Base-by-base conservation (phyloP, 257 asterid genomes). In the Euphrasia confusa region DNA sequence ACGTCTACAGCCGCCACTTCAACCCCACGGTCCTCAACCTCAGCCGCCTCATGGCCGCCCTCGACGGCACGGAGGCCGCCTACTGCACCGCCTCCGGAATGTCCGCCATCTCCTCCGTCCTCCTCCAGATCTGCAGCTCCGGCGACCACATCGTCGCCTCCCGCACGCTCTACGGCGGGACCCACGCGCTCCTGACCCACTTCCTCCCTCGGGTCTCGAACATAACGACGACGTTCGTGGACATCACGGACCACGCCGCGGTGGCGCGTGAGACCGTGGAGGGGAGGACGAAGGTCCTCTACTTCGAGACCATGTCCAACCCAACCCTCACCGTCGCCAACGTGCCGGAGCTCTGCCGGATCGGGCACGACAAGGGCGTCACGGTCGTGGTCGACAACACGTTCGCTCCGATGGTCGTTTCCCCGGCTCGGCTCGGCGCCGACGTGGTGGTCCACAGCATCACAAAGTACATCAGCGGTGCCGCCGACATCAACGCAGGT, bases 21-120 rank as follows among this genome's bases (percentile, higher is more conserved):
- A 85, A 85, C 62, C 95, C 95, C 0, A 85, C 95, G 3, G 95
- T 83, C 2, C 86, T 85, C 44, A 85, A 83, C 28, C 83, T 85
- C 28, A 32, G 90, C 64, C 86, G 90, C 12, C 81, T 77, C 63
- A 75, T 85, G 84, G 90, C 95, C 2, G 86, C 95, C 1, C 65
- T 83, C 0, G 90, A 83, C 4, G 95, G 90, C 0, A 85, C 95
- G 1, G 88, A 85, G 73, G 95, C 95, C 0, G 90, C 95, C 5
- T 86, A 86, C 73, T 83, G 90, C 72, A 86, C 95, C 5, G 81
- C 90, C 44, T 81, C 90, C 45, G 95, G 95, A 27, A 83, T 86
- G 88, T 81, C 95, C 11, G 95, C 95, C 26, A 86, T 86, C 68
- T 79, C 90, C 5, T 68, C 84, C 11, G 84, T 78, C 10, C 61